Evolutionary conservation across 2,329 filamentous ascomycete species (phyloP).

Genomic region (Xylariaceae sp.): DNA sequence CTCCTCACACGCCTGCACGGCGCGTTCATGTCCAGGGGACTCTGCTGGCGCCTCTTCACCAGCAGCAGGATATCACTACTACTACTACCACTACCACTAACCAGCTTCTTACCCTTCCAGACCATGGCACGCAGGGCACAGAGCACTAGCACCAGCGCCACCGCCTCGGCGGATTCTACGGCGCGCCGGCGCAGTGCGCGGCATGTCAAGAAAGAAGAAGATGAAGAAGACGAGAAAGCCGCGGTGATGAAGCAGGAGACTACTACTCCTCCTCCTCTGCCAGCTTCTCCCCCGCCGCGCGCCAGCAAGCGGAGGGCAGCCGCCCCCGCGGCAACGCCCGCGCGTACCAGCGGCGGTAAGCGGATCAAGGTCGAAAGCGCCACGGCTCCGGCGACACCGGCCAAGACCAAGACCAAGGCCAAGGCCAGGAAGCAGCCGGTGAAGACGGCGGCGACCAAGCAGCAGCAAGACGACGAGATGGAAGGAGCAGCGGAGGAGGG

Average conservation of each 20-base stretch:
- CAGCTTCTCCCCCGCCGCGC: neutral
- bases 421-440: constrained; percentile 3
- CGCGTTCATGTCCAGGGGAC: neutral
- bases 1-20: too few relatives aligned
- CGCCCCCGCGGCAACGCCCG: constrained; percentile 1
- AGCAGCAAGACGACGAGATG: constrained; percentile 1
- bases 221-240: constrained; percentile 3
- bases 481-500: constrained; percentile 6
- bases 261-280: too few relatives aligned
- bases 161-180: neutral
- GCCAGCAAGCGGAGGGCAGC: neutral
- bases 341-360: too few relatives aligned
- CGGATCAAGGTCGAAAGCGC: constrained; percentile 9
- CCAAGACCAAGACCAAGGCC: constrained; percentile 2
- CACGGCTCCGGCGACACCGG: constrained; percentile 1
- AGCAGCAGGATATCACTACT: neutral
- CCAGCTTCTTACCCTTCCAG: neutral
- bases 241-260: neutral
- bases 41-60: neutral
- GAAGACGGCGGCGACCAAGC: constrained; percentile 1
- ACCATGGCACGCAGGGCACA: constrained; percentile 1
- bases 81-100: neutral
- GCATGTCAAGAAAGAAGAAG: constrained; percentile 1
- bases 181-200: constrained; percentile 15
- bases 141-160: neutral